Evolutionary conservation across 257 asterid genomes (phyloP), one percentile per base, ranked within the genome.

Genomic region (Ehretia macrophylla): DNA sequence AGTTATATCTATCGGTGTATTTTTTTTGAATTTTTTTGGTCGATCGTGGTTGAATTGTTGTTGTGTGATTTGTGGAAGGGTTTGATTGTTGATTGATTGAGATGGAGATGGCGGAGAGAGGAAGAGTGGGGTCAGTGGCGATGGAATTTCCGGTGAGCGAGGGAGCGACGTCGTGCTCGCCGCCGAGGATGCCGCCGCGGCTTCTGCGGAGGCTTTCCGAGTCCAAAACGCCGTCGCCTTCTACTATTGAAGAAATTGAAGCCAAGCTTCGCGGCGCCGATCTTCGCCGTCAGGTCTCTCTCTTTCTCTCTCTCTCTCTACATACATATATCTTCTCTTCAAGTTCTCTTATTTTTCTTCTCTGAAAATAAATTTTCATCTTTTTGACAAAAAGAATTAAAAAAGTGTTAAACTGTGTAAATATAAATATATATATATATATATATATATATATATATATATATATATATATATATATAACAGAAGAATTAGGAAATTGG

Each of bases 181-280:
- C 97, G 65, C 94, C 91, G 59, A 79, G 81, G 69, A 45, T 90
- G 59, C 98, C 98, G 21, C 61, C 84, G 61, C 75, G 99, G 85
- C 85, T 93, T 39, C 82, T 85, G 14, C 83, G 77, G 75, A 76
- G 86, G 68, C 81, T 93, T 1, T 79, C 99, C 32, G 99, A 89
- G 79, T 55, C 88, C 18, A 93, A 83, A 61, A 56, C 81, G 22
- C 75, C 88, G 44, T 13, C 90, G 32, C 90, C 90, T 48, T 64
- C 87, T 45, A 78, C 88, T 50, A 83, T 85, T 18, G 94, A 93
- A 69, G 88, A 93, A 72, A 93, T 93, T 32, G 79, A 89, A 67
- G 85, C 96, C 38, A 93, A 87, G 78, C 95, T 93, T 61, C 94
- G 81, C 5, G 84, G 76, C 60, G 99, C 99, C 60, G 83, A 85